A percentile compares a stretch with the other conserved stretches of the same genome.
Evolutionary conservation across 2,329 filamentous ascomycete species (phyloP).

Genomic region (Aspergillus costaricaensis): DNA sequence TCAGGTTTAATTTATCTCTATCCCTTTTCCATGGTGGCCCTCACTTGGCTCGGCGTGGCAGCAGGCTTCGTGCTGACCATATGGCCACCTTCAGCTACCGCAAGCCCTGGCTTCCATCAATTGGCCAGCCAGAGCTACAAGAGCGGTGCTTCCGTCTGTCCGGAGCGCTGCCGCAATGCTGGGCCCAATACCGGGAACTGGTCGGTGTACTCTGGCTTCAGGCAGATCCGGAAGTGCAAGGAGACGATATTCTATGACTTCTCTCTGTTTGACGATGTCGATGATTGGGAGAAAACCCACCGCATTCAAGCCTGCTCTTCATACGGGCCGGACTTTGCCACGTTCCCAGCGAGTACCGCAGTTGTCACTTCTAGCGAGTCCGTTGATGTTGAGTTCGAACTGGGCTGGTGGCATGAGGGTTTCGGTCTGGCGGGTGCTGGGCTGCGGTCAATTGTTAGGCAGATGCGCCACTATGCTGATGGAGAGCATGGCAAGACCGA

Average conservation of each 20-base stretch:
- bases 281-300: constrained; percentile 30
- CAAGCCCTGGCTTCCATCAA: background rate
- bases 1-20: too few species aligned
- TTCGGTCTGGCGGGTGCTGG: constrained; percentile 20
- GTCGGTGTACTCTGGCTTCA: constrained; percentile 26
- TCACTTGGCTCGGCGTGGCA: background rate
- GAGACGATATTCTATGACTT: constrained; percentile 39
- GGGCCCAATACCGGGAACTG: constrained; percentile 22
- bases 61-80: constrained; percentile 1
- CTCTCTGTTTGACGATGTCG: constrained; percentile 38
- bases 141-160: constrained; percentile 16
- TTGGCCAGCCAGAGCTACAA: constrained; percentile 18
- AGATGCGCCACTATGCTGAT: constrained; percentile 33
- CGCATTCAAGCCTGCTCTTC: constrained; percentile 36
- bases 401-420: constrained; percentile 32
- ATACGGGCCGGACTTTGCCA: constrained; percentile 25
- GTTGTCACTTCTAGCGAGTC: constrained; percentile 13
- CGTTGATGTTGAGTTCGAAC: constrained; percentile 26
- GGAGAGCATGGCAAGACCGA: constrained; percentile 25
- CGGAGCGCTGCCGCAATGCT: constrained; percentile 21
- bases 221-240: constrained; percentile 29
- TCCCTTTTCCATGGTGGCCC: background rate
- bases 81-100: background rate
- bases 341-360: constrained; percentile 5
- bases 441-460: constrained; percentile 26